These are phyloP conservation scores for Podochytrium sp. DNA, from an alignment of 192 early-diverging fungal species.

Conservation along the genomic window DNA sequence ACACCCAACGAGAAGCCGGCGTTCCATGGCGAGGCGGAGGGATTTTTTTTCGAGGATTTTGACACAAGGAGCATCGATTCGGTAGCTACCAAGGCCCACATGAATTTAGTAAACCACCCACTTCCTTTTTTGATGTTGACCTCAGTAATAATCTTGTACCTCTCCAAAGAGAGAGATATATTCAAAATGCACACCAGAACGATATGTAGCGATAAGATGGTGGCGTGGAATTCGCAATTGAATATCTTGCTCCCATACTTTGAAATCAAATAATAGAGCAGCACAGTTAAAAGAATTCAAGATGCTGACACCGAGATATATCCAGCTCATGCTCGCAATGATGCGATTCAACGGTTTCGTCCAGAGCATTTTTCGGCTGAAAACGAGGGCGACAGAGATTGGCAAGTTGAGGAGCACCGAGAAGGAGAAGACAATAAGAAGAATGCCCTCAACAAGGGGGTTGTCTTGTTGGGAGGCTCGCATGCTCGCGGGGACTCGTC, in stretches of 20 bases:
- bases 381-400: neutral
- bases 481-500: neutral
- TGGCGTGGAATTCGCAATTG: neutral
- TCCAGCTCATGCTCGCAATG: neutral
- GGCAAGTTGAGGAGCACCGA: neutral
- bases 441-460: neutral
- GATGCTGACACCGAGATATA: neutral
- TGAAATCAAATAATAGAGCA: neutral
- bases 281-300: no score
- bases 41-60: neutral
- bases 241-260: neutral
- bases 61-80: neutral
- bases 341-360: neutral
- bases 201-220: neutral
- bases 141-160: neutral
- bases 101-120: neutral
- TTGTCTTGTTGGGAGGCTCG: no score
- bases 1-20: constrained; percentile 2
- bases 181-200: neutral
- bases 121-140: neutral
- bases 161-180: neutral
- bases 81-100: no score
- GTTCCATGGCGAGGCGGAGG: neutral
- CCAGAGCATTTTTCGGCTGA: neutral
- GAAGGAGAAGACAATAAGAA: neutral